Evolutionary conservation across 2,329 filamentous ascomycete genomes (phyloP).

Genomic region (Colletotrichum sp.): DNA sequence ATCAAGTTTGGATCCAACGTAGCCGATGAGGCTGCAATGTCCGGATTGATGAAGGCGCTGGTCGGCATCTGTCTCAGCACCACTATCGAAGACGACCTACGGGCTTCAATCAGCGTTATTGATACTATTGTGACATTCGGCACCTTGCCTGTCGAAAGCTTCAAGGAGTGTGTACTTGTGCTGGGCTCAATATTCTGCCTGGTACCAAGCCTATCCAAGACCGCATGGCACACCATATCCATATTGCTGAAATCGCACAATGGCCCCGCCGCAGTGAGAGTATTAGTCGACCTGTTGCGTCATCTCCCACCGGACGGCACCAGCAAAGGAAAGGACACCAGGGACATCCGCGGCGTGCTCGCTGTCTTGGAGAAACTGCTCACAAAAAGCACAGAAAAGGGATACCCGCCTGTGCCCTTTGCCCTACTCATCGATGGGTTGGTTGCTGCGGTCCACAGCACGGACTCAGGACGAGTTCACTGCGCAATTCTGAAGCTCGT

Average conservation of each 20-base stretch:
- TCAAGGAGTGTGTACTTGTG: constrained; percentile 72
- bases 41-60: constrained; percentile 65
- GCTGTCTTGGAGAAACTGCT: constrained; percentile 68
- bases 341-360: constrained; percentile 67
- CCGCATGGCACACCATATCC: constrained; percentile 72
- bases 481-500: constrained; percentile 56
- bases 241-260: constrained; percentile 78
- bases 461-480: constrained; percentile 49
- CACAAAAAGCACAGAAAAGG: constrained; percentile 63
- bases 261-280: constrained; percentile 70
- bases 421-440: constrained; percentile 64
- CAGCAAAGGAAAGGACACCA: constrained; percentile 54
- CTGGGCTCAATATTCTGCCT: constrained; percentile 75
- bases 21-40: constrained; percentile 66
- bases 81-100: constrained; percentile 67
- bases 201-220: constrained; percentile 63
- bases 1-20: constrained; percentile 79
- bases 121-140: constrained; percentile 76
- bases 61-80: constrained; percentile 74
- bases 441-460: constrained; percentile 51
- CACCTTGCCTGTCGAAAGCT: constrained; percentile 66
- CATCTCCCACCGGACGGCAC: constrained; percentile 49
- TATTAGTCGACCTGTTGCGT: constrained; percentile 67
- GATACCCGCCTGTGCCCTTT: constrained; percentile 65
- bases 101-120: constrained; percentile 70